Percentiles rank a stretch among this genome's conserved stretches.
Evolutionary conservation across 2,329 filamentous ascomycete genomes (phyloP).

Genomic region (Alternaria solani): DNA sequence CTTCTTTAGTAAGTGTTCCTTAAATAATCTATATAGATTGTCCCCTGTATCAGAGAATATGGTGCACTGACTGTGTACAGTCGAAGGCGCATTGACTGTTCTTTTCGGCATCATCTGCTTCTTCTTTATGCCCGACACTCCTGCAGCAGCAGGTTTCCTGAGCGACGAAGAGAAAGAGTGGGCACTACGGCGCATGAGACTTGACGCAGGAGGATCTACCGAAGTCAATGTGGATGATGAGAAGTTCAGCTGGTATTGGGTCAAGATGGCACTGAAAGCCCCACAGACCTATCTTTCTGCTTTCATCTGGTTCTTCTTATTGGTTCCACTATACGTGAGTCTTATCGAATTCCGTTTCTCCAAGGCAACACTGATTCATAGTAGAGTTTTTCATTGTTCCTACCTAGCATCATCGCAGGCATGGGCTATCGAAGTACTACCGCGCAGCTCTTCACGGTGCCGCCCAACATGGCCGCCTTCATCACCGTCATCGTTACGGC

Average conservation of each 20-base stretch:
- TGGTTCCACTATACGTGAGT: conserved; percentile 56
- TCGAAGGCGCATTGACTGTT: conserved; percentile 42
- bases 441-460: conserved; percentile 51
- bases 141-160: conserved; percentile 45
- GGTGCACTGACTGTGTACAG: conserved; percentile 35
- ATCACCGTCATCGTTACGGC: conserved; percentile 50
- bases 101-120: conserved; percentile 56
- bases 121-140: conserved; percentile 62
- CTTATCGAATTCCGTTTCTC: background rate
- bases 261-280: conserved; percentile 42
- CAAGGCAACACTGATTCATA: conserved; percentile 7
- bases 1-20: conserved; percentile 26
- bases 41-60: conserved; percentile 4
- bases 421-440: conserved; percentile 52
- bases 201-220: conserved; percentile 39
- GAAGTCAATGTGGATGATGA: conserved; percentile 47
- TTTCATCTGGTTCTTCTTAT: conserved; percentile 47
- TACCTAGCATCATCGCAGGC: conserved; percentile 50
- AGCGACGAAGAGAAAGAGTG: conserved; percentile 38
- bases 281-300: conserved; percentile 52
- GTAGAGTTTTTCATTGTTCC: conserved; percentile 50
- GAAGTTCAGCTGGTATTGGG: conserved; percentile 54
- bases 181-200: conserved; percentile 37
- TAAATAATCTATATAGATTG: background rate
- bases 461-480: conserved; percentile 55